Evolutionary conservation across 2,329 filamentous ascomycete genomes (phyloP), one percentile per base, ranked within the genome.

Genomic region (Aotearoamyces nothofagi): DNA sequence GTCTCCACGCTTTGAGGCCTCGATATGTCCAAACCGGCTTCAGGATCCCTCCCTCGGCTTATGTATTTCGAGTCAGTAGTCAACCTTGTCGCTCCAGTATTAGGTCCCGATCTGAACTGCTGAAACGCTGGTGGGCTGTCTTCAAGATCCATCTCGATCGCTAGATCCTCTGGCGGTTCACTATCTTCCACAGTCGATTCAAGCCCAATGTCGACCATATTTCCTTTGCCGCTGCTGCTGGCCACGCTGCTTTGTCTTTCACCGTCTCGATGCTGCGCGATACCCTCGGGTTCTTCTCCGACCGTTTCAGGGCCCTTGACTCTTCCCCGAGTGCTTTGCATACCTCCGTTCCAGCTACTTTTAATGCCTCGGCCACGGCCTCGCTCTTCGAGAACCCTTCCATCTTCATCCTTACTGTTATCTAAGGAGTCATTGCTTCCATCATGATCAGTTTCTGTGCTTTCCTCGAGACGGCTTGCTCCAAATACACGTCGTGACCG

Each of bases 401-500:
- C 54, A 51, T 40, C 55, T 9, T 47, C 44, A 28, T 73, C 69
- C 22, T 57, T 60, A 37, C 63, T 66, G 13, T 60, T 57, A n/a
- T 62, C 60, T 16, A 73, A 40, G 2, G 63, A 68, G 25, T 56
- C 58, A 43, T 64, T 58, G 48, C 69, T 70, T n/a, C 56, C 66
- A 29, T 78, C 76, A 23, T 78, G 73, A 28, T 90, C 84, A 3
- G 78, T 71, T 42, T 92, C 86, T 2, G 78, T 77, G 37, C 84
- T 93, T 40, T 92, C 84, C 20, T 79, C 81, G 27, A 94, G 57
- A 41, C 80, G 73, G 52, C 79, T 83, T 9, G 77, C 75, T 9
- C 83, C 82, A 47, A 94, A 87, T 33, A 93, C 81, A 26, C 86
- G 70, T 41, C 90, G 70, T 39, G 87, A 96, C 42, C 78, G 69